Evolutionary conservation across 345 rosid genomes (phyloP), one percentile per base, ranked within the genome.

Genomic region (Psidium guajava): DNA sequence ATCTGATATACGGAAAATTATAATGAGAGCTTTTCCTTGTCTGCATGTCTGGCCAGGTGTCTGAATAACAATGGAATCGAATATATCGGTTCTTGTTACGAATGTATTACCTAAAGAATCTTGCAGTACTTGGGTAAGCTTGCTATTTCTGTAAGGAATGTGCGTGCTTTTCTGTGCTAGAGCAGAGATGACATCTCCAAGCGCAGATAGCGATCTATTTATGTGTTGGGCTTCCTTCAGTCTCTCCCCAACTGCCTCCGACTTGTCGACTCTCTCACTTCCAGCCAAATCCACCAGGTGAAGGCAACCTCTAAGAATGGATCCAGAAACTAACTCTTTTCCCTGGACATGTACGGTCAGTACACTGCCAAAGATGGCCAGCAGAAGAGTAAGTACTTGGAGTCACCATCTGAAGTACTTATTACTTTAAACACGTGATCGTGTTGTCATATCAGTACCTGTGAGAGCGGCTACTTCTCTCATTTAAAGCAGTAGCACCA

Each of bases 271-370:
- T 90, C 99, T 94, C 89, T 97, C 99, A 83, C 99, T 97, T 83
- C 99, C 99, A 84, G 99, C 99, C 85, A 97, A 92, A 90, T 97
- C 99, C 87, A 97, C 99, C 85, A 97, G 88, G 90, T 97, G 99
- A 57, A 97, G 95, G 89, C 99, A 95, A 12, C 98, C 99, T 87
- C 92, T 91, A 47, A 94, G 95, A 51, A 96, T 91, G 77, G 98
- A 93, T 77, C 99, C 99, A 18, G 99, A 91, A 55, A 92, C 91
- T 73, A 94, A 81, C 87, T 96, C 99, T 89, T 92, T 93, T 81
- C 99, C 99, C 83, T 94, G 93, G 44, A 96, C 96, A 88, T 97
- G 99, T 89, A 97, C 95, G 5, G 99, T 96, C 91, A 97, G 91
- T 75, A 97, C 90, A 85, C 99, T 97, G 95, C 89, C 86, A 42